phyloP scores from a whole-genome alignment of 805 yeast species.

The Wickerhamomyces rabaulensis region DNA sequence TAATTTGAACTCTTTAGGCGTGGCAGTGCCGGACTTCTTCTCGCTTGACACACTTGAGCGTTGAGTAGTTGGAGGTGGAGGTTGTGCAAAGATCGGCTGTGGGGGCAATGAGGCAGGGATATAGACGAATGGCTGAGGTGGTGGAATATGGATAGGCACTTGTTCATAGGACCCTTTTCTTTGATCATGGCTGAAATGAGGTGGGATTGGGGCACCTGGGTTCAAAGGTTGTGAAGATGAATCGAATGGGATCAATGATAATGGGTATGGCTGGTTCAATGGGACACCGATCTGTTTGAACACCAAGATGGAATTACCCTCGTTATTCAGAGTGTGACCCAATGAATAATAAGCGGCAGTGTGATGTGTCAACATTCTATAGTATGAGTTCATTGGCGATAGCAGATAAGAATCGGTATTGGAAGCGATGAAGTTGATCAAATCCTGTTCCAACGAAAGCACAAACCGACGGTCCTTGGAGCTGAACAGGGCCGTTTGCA shows the following conservation, averaged over 20 bases:
- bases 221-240: slow-evolving; percentile 18
- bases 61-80: neutral
- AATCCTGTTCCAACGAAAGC: slow-evolving; percentile 41
- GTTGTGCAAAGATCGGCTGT: neutral
- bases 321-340: slow-evolving; percentile 49
- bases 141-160: neutral
- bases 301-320: slow-evolving; percentile 41
- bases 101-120: neutral
- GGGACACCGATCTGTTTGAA: slow-evolving; percentile 31
- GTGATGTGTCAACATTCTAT: slow-evolving; percentile 62
- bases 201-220: slow-evolving; percentile 1
- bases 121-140: neutral
- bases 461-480: slow-evolving; percentile 46
- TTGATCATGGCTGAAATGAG: neutral
- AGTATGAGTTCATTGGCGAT: slow-evolving; percentile 57
- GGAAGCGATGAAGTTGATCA: slow-evolving; percentile 40
- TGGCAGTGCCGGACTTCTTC: neutral
- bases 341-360: slow-evolving; percentile 61
- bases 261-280: slow-evolving; percentile 10
- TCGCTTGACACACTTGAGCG: neutral
- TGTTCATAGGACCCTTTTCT: neutral
- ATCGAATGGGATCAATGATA: slow-evolving; percentile 11
- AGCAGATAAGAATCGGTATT: slow-evolving; percentile 35
- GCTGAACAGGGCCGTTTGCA: slow-evolving; percentile 36
- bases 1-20: slow-evolving; percentile 17